Percentiles rank a stretch among this genome's conserved stretches.
phyloP scores from a whole-genome alignment of 73 alveolate genomes.

The Paramecium primaurelia region DNA sequence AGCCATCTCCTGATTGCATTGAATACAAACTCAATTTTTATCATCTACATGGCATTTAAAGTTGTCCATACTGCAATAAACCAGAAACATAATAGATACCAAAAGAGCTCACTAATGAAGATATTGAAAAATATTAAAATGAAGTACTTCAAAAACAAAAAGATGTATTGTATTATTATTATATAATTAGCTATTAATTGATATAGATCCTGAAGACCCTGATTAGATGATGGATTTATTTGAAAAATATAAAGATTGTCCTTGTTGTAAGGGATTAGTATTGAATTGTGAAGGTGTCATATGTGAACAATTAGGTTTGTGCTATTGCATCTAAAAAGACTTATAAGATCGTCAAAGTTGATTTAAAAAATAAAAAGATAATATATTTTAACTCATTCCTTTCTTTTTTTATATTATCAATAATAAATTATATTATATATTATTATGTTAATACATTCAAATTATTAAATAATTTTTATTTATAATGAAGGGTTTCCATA shows the following conservation, averaged over 20 bases:
- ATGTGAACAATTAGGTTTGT: neutral
- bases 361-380: neutral
- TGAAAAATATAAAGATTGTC: slow-evolving; percentile 22
- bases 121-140: neutral
- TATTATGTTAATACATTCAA: neutral
- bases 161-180: neutral
- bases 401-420: neutral
- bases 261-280: slow-evolving; percentile 39
- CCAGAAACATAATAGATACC: neutral
- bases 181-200: neutral
- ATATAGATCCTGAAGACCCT: slow-evolving; percentile 9
- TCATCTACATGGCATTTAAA: slow-evolving; percentile 21
- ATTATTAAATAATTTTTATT: neutral
- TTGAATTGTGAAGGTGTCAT: slow-evolving; percentile 12
- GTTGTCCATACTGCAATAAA: neutral
- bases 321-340: slow-evolving; percentile 32
- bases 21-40: neutral
- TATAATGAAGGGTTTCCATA: neutral
- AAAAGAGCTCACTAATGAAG: neutral
- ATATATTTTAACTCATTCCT: neutral
- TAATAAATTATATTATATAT: neutral
- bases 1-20: slow-evolving; percentile 22
- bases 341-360: neutral
- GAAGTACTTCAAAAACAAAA: neutral
- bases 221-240: slow-evolving; percentile 27